Base-by-base conservation (phyloP, 495 filamentous ascomycete species). In the Stereocaulon alpinum region DNA sequence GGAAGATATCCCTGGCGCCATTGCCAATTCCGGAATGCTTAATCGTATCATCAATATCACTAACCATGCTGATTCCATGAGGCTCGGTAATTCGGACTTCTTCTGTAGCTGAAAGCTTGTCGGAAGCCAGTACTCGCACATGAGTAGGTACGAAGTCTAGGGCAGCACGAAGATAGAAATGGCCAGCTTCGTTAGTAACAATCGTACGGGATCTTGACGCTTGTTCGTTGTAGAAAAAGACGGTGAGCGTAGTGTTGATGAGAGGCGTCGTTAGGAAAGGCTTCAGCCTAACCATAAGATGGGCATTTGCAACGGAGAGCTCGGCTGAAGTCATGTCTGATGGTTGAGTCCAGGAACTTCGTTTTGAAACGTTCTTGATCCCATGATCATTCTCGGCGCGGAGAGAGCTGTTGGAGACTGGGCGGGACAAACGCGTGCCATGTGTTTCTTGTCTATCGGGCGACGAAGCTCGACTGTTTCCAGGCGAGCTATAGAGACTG, bases 1-100 rank as follows among this genome's bases (percentile, higher is more conserved):
- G 82, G 67, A 96, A 97, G 52, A 96, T 95, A 69, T 99, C 93
- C 43, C 88, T 86, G 0, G 92, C 85, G 0, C 94, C 93, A 61
- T 81, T 79, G 6, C 80, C 76, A 63, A 99, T 93, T 15, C 88
- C 93, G 2, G 94, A 96, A 64, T 90, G 89, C 68, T 99, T 99
- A 60, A 99, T 86, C 0, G 93, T 99, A 70, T 99, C 93, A 67
- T 99, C 93, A 60, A 99, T 91, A 65, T 99, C 93, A 67, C 89
- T 96, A 66, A 99, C 96, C 55, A 99, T 58, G 67, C 91, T 96
- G 62, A 99, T 78, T 24, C 93, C 93, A n/a, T 70, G 74, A 0
- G 87, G 79, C 55, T 94, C 86, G 18, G 86, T 88, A 30, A 95
- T 76, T 42, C 81, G 74, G 40, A 97, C 78, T 15, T 84, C 79